These are phyloP conservation scores for Aciculoconidium aculeatum DNA, from an alignment of 805 yeast genomes.

Conservation along the genomic window DNA sequence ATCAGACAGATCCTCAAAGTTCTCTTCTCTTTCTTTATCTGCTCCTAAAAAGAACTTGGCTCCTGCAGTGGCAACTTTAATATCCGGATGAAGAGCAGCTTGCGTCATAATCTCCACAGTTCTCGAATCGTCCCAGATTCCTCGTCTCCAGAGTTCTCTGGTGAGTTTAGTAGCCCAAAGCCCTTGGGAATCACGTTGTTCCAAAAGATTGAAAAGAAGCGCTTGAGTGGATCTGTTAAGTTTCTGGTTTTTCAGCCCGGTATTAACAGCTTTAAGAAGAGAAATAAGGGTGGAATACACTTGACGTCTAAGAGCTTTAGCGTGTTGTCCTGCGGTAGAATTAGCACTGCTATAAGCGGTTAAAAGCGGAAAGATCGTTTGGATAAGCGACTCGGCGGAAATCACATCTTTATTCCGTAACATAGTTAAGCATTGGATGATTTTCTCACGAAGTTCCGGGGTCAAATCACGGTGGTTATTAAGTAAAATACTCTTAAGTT, in stretches of 20 bases:
- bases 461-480: constrained; percentile 77
- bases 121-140: constrained; percentile 96
- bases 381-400: constrained; percentile 73
- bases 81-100: constrained; percentile 84
- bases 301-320: constrained; percentile 77
- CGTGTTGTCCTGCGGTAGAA: constrained; percentile 51
- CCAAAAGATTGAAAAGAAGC: constrained; percentile 77
- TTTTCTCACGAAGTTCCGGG: constrained; percentile 86
- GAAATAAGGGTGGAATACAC: constrained; percentile 76
- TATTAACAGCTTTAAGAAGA: constrained; percentile 73
- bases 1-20: constrained; percentile 64
- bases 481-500: constrained; percentile 59
- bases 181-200: constrained; percentile 72
- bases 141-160: constrained; percentile 94
- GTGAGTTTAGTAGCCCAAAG: constrained; percentile 95
- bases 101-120: constrained; percentile 97
- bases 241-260: constrained; percentile 86
- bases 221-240: constrained; percentile 90
- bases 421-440: constrained; percentile 85
- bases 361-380: constrained; percentile 82
- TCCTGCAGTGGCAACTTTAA: constrained; percentile 85
- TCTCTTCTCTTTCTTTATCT: constrained; percentile 87
- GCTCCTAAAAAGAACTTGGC: constrained; percentile 90
- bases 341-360: constrained; percentile 49
- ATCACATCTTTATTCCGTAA: constrained; percentile 80